Evolutionary conservation across 768 basidiomycete species (phyloP), one percentile per base, ranked within the genome.

Genomic region (Scleroderma bovista): DNA sequence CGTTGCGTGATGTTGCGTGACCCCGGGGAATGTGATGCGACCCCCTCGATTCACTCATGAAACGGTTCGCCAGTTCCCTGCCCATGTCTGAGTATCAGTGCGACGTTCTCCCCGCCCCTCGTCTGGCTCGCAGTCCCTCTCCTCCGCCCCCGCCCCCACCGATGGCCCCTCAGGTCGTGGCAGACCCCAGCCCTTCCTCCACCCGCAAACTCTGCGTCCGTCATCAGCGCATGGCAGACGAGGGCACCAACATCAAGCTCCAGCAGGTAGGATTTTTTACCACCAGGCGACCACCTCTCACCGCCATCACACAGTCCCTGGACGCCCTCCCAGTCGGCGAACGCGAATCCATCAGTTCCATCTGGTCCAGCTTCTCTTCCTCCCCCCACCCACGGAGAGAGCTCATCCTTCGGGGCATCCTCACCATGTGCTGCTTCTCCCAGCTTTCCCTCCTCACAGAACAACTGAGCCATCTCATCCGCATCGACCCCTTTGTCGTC

Each of bases 351-450:
- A 86, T 97, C 65, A 97, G 85, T 60, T 79, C 87, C 5, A 81
- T 98, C 58, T 99, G 96, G 96, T 88, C 93, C 56, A 92, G 84
- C 60, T 99, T 99, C 70, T 95, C 93, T 17, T 89, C 91, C 1
- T 95, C 95, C 2, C 84, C 93, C 0, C 93, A 97, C 60, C 81
- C 87, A 6, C 83, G 89, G 32, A 81, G 96, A 33, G 91, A 88
- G 48, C 83, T 98, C 64, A 97, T 98, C 64, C 86, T 99, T 44
- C 91, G 90, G 60, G 96, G 96, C 36, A 79, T 99, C 51, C 83
- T 99, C 57, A 97, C 96, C 15, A 98, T 99, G 93, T 98, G 94
- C 68, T 98, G 96, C 71, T 97, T 96, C 74, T 94, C 90, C 42
- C 93, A 99, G 62, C 84, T 99, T 24, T 97, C 96, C 23, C 87